Conservation (phyloP, 805 yeast genomes). For the Candida pini region DNA sequence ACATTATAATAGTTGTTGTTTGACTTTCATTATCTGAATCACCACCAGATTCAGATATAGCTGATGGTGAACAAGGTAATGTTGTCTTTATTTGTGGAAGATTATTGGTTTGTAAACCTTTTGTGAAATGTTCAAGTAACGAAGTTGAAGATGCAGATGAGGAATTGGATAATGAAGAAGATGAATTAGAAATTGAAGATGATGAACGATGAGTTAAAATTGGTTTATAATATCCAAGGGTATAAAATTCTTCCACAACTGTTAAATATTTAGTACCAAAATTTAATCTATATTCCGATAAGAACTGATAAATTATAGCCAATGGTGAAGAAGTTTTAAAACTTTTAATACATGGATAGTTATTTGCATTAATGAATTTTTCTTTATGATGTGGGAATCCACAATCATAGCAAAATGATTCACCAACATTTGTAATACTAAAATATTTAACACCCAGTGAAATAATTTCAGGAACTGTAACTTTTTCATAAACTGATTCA, state of each 20-base stretch:
- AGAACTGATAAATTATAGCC: slow-evolving; percentile 27
- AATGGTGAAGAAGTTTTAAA: slow-evolving; percentile 18
- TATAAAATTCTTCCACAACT: slow-evolving; percentile 27
- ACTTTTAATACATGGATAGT: slow-evolving; percentile 4
- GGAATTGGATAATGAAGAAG: background rate
- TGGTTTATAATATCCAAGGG: slow-evolving; percentile 25
- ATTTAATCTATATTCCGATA: slow-evolving; percentile 27
- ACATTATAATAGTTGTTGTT: no score
- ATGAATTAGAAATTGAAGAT: background rate
- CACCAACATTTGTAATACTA: slow-evolving; percentile 31
- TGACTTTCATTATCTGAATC: no score
- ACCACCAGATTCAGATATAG: no score
- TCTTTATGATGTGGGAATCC: slow-evolving; percentile 20
- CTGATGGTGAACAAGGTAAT: no score
- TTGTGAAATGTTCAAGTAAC: no score
- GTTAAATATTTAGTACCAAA: slow-evolving; percentile 29
- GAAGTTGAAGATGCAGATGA: slow-evolving; percentile 10
- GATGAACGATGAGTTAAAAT: slow-evolving; percentile 10
- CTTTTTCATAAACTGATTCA: slow-evolving; percentile 33
- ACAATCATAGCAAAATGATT: slow-evolving; percentile 28
- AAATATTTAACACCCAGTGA: slow-evolving; percentile 23
- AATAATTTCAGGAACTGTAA: slow-evolving; percentile 30
- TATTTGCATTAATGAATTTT: slow-evolving; percentile 1
- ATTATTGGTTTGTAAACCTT: no score
- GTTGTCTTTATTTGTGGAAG: no score